A percentile compares a stretch with the other conserved stretches of the same genome.
phyloP scores from a whole-genome alignment of 495 filamentous ascomycete genomes.

The Clavariopsis aquatica region DNA sequence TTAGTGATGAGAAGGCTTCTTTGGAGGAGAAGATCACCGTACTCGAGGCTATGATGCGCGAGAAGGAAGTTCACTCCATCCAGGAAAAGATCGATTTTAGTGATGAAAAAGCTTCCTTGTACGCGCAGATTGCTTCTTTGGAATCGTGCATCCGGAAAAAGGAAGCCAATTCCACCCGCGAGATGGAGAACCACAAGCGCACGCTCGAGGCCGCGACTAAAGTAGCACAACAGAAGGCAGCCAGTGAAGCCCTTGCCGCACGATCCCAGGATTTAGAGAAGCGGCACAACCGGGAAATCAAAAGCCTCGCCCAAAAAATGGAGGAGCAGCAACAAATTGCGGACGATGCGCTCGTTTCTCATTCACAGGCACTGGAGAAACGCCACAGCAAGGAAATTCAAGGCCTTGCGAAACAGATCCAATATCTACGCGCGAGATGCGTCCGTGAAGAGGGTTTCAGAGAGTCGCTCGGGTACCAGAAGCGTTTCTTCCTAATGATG shows the following conservation, averaged over 20 bases:
- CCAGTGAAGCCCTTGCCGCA: not conserved
- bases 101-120: conserved; percentile 36
- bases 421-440: conserved; percentile 79
- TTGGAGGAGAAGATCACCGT: conserved; percentile 58
- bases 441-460: conserved; percentile 79
- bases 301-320: conserved; percentile 6
- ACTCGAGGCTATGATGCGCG: conserved; percentile 57
- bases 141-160: conserved; percentile 6
- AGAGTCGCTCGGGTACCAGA: conserved; percentile 72
- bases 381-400: conserved; percentile 77
- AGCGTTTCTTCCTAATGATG: conserved; percentile 76
- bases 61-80: conserved; percentile 27
- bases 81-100: conserved; percentile 35
- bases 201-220: conserved; percentile 44
- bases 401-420: conserved; percentile 82
- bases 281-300: conserved; percentile 2
- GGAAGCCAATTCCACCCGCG: conserved; percentile 6
- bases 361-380: conserved; percentile 45
- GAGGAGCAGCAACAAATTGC: conserved; percentile 6
- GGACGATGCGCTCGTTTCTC: conserved; percentile 19
- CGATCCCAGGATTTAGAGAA: not conserved
- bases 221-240: conserved; percentile 19
- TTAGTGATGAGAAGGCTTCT: conserved; percentile 47
- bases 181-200: conserved; percentile 6
- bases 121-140: conserved; percentile 37